Evolutionary conservation across 2,329 filamentous ascomycete species (phyloP).

Genomic region (Fusarium continuum): DNA sequence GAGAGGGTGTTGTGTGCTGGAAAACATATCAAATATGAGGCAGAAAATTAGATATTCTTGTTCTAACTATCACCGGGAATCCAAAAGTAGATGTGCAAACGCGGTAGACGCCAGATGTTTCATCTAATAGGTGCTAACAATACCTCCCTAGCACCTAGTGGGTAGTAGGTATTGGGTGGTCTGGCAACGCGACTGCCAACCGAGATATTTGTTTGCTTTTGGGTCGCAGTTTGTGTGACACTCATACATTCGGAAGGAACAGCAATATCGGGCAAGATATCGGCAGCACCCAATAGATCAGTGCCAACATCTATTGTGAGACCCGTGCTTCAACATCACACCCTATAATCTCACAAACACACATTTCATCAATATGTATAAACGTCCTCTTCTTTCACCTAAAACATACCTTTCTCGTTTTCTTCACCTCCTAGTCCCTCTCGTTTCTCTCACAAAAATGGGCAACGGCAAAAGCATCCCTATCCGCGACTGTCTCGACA

Average conservation of each 20-base stretch:
- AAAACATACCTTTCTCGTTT: too few relatives aligned
- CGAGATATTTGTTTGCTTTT: background rate
- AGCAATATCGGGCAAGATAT: background rate
- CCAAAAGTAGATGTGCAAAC: too few relatives aligned
- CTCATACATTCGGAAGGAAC: background rate
- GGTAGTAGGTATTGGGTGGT: too few relatives aligned
- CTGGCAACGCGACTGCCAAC: background rate
- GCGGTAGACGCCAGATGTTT: too few relatives aligned
- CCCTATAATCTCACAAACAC: background rate
- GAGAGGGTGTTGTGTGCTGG: too few relatives aligned
- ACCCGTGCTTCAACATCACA: background rate
- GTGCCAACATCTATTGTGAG: background rate
- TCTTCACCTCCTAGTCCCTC: background rate
- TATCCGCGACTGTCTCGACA: constrained; percentile 56
- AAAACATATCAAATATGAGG: too few relatives aligned
- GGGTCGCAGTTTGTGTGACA: fast-evolving
- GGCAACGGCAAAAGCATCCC: constrained; percentile 54
- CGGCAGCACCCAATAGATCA: background rate
- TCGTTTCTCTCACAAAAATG: constrained; percentile 45
- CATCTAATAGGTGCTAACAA: too few relatives aligned
- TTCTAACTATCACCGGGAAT: too few relatives aligned
- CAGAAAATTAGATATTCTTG: too few relatives aligned
- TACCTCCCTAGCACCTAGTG: too few relatives aligned
- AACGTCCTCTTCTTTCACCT: background rate
- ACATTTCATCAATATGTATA: background rate